Evolutionary conservation across 2,329 filamentous ascomycete species (phyloP), one percentile per base, ranked within the genome.

Genomic region (Chaetothyriales sp.): DNA sequence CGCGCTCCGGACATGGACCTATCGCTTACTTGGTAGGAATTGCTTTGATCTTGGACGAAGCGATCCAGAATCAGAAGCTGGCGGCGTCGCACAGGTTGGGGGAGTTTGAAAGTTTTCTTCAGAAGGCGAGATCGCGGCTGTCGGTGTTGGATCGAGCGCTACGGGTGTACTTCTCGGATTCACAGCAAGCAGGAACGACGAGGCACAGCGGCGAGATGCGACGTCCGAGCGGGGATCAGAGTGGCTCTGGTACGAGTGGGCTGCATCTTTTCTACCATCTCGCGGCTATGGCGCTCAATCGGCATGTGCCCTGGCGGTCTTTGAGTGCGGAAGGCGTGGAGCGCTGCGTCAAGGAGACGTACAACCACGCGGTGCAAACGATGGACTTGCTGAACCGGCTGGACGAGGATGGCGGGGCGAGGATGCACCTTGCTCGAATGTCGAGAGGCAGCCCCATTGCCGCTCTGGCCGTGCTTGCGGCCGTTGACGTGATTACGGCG

Each of bases 401-500:
- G 8, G 50, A 54, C 45, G 53, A 55, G 48, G 45, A 51, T 29
- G 50, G 51, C 15, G 48, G 49, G 25, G 40, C 33, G 33, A 40
- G 2, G 33, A 40, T 40, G 33, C 33, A 40, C 2, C 10, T 15
- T 2, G 33, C 33, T 40, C 1, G 15, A 13, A 40, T 40, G 33
- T 15, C 33, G 2, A 40, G 33, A 15, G 15, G 33, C 33, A 40
- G 33, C 33, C 33, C 33, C 4, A 40, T 40, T 40, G 70, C 79
- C 18, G 78, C 77, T n/a, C 78, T 78, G 56, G 75, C 77, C 5
- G 74, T 83, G 20, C 69, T 81, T 33, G 75, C 80, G 47, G 82
- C 83, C 0, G 71, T 83, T 33, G 84, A 88, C 58, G 77, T 85
- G 1, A 70, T 86, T 51, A 78, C 78, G 10, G 77, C 82, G 0